phyloP scores from a whole-genome alignment of 805 yeast species.

The Candida pseudoglaebosa region DNA sequence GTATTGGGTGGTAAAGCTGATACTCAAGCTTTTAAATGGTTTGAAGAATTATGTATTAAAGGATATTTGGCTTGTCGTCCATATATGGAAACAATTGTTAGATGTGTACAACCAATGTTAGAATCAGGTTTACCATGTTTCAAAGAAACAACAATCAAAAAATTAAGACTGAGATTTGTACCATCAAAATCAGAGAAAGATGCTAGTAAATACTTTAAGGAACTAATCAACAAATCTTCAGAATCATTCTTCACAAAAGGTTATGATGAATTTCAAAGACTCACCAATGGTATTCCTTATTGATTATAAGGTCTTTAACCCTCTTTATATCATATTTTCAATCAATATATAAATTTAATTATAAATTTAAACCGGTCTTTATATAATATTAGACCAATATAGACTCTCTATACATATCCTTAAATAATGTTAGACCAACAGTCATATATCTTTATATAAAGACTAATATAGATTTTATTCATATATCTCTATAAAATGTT shows the following conservation, averaged over 20 bases:
- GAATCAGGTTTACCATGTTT: conserved; percentile 96
- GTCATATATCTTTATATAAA: too few species aligned
- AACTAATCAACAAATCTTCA: conserved; percentile 71
- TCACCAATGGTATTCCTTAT: conserved; percentile 97
- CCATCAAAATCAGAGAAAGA: conserved; percentile 78
- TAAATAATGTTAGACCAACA: too few species aligned
- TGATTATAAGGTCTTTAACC: conserved; percentile 18
- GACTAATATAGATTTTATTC: too few species aligned
- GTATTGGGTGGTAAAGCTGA: conserved; percentile 89
- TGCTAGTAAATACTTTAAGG: conserved; percentile 74
- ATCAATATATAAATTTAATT: neutral
- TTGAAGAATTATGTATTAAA: conserved; percentile 91
- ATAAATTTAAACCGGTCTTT: neutral
- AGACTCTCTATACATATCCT: too few species aligned
- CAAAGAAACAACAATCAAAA: conserved; percentile 81
- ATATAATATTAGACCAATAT: too few species aligned
- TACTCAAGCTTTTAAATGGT: conserved; percentile 88
- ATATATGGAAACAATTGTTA: conserved; percentile 77
- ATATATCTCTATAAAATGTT: too few species aligned
- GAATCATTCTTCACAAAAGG: conserved; percentile 91
- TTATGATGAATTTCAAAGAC: conserved; percentile 93
- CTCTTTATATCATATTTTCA: neutral
- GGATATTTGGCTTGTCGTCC: conserved; percentile 88
- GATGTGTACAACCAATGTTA: conserved; percentile 87
- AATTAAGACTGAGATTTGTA: conserved; percentile 73